Base-by-base conservation (phyloP, 78 protist genomes). In the Anaeramoeba ignava region DNA sequence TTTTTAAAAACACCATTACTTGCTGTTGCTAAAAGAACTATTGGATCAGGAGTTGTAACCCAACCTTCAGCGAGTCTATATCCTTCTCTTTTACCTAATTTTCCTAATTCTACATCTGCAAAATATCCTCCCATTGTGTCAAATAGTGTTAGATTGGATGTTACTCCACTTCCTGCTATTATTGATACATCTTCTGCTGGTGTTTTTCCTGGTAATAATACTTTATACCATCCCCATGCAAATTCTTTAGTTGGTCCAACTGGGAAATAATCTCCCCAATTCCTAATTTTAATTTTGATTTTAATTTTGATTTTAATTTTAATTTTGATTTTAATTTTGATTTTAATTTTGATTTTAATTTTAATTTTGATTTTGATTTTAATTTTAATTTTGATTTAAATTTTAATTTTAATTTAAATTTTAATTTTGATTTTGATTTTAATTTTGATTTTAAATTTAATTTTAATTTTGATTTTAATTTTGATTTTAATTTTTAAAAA, bases 201-300 rank as follows among this genome's bases (percentile, higher is more conserved):
- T 27, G 8, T 17, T 54, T 8, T 17, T 8, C 36, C 73, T 27
- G 73, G 73, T 27, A 54, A 54, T 8, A 54, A 27, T 54, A 54
- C 17, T 27, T 54, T 54, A 54, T 27, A 54, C 73, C 73, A 54
- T 54, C 73, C 73, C 73, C 73, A 54, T 54, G 73, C 73, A 54
- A 54, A 54, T 27, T 54, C 73, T 54, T 17, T 54, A 8, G 36
- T 17, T 17, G 8, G 8, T 27, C 73, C 73, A 54, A 27, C 17
- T 8, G 73, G 73, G 36, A 54, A 54, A 17, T 54, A 54, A 17
- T 54, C 73, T 54, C 73, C 73, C 73, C 73, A 54, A 17, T 54
- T 54, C 73, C 8, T 54, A 54, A 27, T 17, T 54, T 27, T 27
- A 27, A 54, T 54, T 27, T 54, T 54, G 36, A 54, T 54, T 27